Base-by-base conservation (phyloP, 352 stramenopile genomes). In the Peronospora belbahrii region DNA sequence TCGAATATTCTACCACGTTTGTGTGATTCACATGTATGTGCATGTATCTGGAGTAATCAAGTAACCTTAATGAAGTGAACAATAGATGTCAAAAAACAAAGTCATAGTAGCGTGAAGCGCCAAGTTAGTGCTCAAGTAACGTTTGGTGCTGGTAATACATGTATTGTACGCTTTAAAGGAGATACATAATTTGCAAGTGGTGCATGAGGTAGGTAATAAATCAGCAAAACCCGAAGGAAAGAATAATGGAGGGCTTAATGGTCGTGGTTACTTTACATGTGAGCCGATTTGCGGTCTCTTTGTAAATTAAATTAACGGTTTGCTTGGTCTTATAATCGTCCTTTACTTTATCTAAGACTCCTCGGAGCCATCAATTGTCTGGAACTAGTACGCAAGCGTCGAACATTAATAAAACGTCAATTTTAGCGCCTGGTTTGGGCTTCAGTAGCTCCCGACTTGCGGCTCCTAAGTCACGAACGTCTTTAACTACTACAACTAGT, bases 191-290 rank as follows among this genome's bases (percentile, higher is more conserved):
- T 85, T 42, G 78, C 83, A 25, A 70, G 65, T 15, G 83, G 83
- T 20, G 78, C 89, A 41, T 94, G 80, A n/a, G 83, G 67, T 86
- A 7, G 83, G 83, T 18, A 71, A 92, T 22, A 80, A 94, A 53
- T 60, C 92, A 14, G 78, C 90, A 27, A 59, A 56, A 1, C 69
- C 80, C 20, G 78, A 91, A 14, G 83, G 83, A 8, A 90, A 90
- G 64, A 88, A 94, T 73, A 88, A 84, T 44, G 83, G 83, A 44
- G 74, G 85, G 56, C 60, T 94, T 35, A 87, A 88, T 41, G 83
- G 80, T 42, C 63, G 67, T 42, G 70, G 82, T 15, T 94, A 94
- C 66, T 94, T 94, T 53, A 69, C 49, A 2, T 92, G 79, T 38
- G 59, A 59, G 14, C 49, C 64, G 14, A 79, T 85, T 53, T 68